phyloP scores from a whole-genome alignment of 805 yeast genomes.

The Saturnispora mendoncae region DNA sequence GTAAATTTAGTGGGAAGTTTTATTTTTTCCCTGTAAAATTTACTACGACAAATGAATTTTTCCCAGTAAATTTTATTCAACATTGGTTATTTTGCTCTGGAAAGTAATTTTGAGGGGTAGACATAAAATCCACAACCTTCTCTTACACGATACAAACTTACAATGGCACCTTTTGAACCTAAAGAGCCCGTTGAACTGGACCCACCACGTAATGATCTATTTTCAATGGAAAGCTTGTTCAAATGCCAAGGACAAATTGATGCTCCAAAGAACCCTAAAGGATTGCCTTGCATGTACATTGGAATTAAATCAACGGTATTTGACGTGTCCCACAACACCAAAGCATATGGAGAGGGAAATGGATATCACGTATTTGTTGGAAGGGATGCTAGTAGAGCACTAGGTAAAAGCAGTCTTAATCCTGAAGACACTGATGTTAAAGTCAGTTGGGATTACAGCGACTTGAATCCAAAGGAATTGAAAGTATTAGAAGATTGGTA shows the following conservation, averaged over 20 bases:
- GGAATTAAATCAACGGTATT: slow-evolving; percentile 71
- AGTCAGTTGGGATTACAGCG: slow-evolving; percentile 41
- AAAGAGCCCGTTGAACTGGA: slow-evolving; percentile 43
- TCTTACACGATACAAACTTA: not conserved
- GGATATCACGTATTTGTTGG: slow-evolving; percentile 69
- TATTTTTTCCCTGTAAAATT: too few species aligned
- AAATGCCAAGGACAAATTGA: slow-evolving; percentile 23
- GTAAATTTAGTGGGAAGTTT: too few species aligned
- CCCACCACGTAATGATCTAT: slow-evolving; percentile 40
- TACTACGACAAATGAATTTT: too few species aligned
- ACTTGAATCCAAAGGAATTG: slow-evolving; percentile 50
- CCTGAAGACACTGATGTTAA: slow-evolving; percentile 38
- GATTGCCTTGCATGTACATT: slow-evolving; percentile 41
- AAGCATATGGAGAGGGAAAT: slow-evolving; percentile 69
- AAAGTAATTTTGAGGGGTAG: too few species aligned
- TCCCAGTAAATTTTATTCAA: too few species aligned
- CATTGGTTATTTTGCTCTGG: too few species aligned
- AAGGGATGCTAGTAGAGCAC: slow-evolving; percentile 66
- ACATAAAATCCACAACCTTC: not conserved
- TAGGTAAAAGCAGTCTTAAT: slow-evolving; percentile 60
- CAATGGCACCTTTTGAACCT: slow-evolving; percentile 28
- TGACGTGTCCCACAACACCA: slow-evolving; percentile 61
- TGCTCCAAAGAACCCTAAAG: slow-evolving; percentile 9
- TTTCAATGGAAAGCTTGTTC: slow-evolving; percentile 23
- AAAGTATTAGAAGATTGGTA: slow-evolving; percentile 68